These are phyloP conservation scores for Chara braunii DNA, from an alignment of 139 green algal species.

Conservation along the genomic window DNA sequence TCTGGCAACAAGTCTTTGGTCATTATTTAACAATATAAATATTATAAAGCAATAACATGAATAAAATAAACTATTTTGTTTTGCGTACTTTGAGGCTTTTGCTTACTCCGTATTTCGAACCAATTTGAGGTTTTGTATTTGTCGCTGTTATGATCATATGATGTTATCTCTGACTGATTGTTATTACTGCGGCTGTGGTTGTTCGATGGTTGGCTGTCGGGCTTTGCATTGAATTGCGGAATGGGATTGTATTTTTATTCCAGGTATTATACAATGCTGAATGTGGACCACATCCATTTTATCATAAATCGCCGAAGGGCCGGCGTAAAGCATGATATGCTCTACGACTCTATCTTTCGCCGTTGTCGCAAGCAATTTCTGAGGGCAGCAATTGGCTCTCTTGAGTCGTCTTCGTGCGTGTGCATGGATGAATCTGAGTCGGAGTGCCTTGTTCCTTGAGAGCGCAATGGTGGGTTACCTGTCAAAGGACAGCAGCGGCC, in stretches of 20 bases:
- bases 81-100: not conserved
- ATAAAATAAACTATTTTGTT: too few species aligned
- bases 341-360: slow-evolving; percentile 35
- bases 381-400: too few species aligned
- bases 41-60: too few species aligned
- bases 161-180: slow-evolving; percentile 5
- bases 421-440: too few species aligned
- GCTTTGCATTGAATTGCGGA: not conserved
- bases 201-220: not conserved
- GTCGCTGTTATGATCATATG: not conserved
- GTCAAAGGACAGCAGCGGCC: too few species aligned
- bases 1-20: too few species aligned
- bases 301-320: slow-evolving; percentile 22
- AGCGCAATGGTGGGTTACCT: too few species aligned
- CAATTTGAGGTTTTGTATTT: slow-evolving; percentile 2
- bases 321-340: slow-evolving; percentile 25
- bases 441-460: too few species aligned
- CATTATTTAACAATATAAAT: too few species aligned
- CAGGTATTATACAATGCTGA: slow-evolving; percentile 35
- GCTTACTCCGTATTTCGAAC: not conserved
- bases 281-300: slow-evolving; percentile 35
- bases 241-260: not conserved
- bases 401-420: too few species aligned
- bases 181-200: not conserved
- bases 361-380: slow-evolving; percentile 18